These are phyloP conservation scores for Bacterosira constricta DNA, from an alignment of 108 stramenopile genomes.

Conservation along the genomic window DNA sequence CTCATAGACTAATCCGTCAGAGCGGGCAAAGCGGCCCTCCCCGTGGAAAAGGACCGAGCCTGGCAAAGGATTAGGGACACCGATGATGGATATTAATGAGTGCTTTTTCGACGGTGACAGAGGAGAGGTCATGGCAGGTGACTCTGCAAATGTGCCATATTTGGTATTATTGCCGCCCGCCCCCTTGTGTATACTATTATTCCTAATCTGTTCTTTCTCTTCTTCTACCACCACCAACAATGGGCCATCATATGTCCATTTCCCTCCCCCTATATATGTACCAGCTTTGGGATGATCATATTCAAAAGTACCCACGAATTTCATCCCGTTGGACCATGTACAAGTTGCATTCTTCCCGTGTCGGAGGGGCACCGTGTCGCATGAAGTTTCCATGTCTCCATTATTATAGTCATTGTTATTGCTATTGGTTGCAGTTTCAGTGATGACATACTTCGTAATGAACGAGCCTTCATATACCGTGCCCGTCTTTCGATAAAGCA, in stretches of 20 bases:
- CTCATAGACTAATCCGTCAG: conserved; percentile 33
- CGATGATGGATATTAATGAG: conserved; percentile 6
- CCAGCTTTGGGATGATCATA: conserved; percentile 34
- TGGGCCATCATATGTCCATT: conserved; percentile 36
- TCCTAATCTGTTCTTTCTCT: not conserved
- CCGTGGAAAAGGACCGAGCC: conserved; percentile 35
- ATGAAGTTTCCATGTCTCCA: not conserved
- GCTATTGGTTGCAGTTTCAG: not conserved
- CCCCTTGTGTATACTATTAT: not conserved
- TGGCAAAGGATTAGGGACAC: conserved; percentile 9
- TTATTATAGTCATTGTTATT: not conserved
- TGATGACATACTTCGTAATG: not conserved
- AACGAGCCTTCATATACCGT: conserved; percentile 45
- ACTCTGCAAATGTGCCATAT: not conserved
- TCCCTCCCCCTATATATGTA: conserved; percentile 9
- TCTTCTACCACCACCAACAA: not conserved
- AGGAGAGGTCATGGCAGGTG: not conserved
- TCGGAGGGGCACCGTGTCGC: conserved; percentile 2
- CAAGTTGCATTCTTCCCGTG: conserved; percentile 19
- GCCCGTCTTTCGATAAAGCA: conserved; percentile 24
- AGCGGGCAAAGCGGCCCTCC: conserved; percentile 12
- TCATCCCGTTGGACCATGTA: conserved; percentile 7
- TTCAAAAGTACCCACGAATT: conserved; percentile 39
- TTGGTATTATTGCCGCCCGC: not conserved
- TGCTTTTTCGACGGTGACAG: not conserved